Evolutionary conservation across 345 rosid species (phyloP).

Genomic region (Leavenworthia alabamica): DNA sequence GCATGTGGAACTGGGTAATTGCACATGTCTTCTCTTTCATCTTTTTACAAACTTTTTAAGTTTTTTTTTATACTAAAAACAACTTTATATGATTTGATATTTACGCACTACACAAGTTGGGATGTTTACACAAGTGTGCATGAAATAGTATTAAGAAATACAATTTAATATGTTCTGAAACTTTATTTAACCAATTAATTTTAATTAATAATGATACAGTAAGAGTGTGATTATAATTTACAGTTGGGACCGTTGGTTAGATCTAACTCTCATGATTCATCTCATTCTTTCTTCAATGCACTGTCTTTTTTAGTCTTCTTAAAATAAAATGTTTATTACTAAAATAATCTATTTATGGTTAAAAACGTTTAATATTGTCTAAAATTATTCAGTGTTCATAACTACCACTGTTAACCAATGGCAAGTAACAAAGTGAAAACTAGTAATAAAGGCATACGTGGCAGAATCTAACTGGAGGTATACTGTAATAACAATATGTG

Average conservation of each 20-base stretch:
- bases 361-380: background rate
- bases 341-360: background rate
- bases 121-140: background rate
- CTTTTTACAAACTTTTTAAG: background rate
- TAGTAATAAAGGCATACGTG: background rate
- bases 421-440: background rate
- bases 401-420: constrained; percentile 3
- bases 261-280: constrained; percentile 13
- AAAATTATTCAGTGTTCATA: background rate
- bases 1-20: constrained; percentile 24
- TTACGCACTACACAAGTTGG: constrained; percentile 13
- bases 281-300: constrained; percentile 37
- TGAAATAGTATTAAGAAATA: background rate
- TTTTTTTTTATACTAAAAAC: background rate
- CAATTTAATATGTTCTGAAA: background rate
- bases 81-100: background rate
- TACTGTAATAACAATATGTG: background rate
- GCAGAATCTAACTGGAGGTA: background rate
- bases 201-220: background rate
- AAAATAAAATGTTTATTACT: background rate
- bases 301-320: constrained; percentile 11
- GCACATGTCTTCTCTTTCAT: constrained; percentile 29
- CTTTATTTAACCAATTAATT: background rate
- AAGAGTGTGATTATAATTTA: constrained; percentile 13
- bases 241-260: constrained; percentile 31